Base-by-base conservation (phyloP, 129 eudicot species). In the Lactuca saligna region DNA sequence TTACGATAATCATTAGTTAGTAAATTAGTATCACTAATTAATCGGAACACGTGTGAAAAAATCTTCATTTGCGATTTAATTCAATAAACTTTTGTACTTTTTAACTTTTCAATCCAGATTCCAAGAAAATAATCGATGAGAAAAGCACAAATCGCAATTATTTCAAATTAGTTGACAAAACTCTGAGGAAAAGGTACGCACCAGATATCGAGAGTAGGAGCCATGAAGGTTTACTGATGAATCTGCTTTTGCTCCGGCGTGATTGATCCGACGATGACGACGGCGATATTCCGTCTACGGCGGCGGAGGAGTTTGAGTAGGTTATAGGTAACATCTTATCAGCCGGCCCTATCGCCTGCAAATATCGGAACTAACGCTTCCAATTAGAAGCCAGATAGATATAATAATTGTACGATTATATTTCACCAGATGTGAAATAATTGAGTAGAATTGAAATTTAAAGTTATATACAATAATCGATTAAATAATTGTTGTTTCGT, bases 181-280 rank as follows among this genome's bases (percentile, higher is more conserved):
- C 12, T 13, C 8, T 14, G 46, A 5, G 6, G 32, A 68, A 60
- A 53, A 17, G n/a, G 6, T 16, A 70, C 62, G 16, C 50, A 76
- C 81, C 81, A 39, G 81, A 69, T 32, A 76, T 76, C 3, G 81
- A 69, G 57, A 76, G 81, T 7, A 76, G 61, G 5, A 76, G 81
- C 81, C 81, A 76, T 53, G 81, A 76, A 62, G 81, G 81, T 63
- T 76, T 76, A 44, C 75, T 54, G 59, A 69, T 31, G 46, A 69
- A 62, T 58, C 68, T 76, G 69, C 59, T 76, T 62, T 44, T 69
- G 53, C 76, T 69, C 71, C 81, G 81, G 2, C 76, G 81, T 17
- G 81, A 44, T 8, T 42, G 39, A 7, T 53, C 80, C 65, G 70
- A 35, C 60, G 60, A 61, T 5, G 70, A 71, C 17, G 66, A 67